Evolutionary conservation across 345 rosid genomes (phyloP), one percentile per base, ranked within the genome.

Genomic region (Geranium brycei): DNA sequence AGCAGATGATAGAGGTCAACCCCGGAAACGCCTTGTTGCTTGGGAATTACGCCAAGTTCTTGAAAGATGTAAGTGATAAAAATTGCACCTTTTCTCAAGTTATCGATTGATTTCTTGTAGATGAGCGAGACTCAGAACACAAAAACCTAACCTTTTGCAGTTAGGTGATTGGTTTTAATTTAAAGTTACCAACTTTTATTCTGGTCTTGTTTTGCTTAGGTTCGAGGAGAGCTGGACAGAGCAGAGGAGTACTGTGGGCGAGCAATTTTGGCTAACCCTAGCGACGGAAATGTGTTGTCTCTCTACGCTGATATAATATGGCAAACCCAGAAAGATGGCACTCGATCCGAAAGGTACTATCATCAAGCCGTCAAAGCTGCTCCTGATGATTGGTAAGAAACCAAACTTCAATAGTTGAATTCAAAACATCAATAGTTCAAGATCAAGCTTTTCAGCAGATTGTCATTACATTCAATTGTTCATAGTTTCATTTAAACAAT

Each of bases 251-350:
- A 72, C 47, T 85, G 85, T 35, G 83, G 71, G 64, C 78, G 79
- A 30, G 87, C 85, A 0, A 74, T 82, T 63, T 3, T 75, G 56
- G 76, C 73, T 41, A 75, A 72, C n/a, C 65, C 70, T 17, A 68
- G 62, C 17, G 83, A 80, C 7, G 89, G 89, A 7, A 64, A 72
- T 57, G 79, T 72, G 3, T 64, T 84, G n/a, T 78, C 83, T 13
- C 66, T 82, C 47, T 84, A 80, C 6, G 86, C 79, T 15, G 85
- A 77, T 62, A 66, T 80, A 32, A 80, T 85, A 13, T 85, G 89
- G 89, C 64, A 51, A 11, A 75, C 72, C 63, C 80, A 80, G 32
- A 72, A 61, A 62, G 81, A 85, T 65, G 72, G 61, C 58, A 62
- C 47, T 75, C 83, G 83, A 16, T 86, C 88, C 56, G 63, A 72